Percentiles rank a stretch among this genome's conserved stretches.
These are phyloP conservation scores for Hymenoscyphus albidus DNA, from an alignment of 2,329 filamentous ascomycete genomes.

Conservation along the genomic window DNA sequence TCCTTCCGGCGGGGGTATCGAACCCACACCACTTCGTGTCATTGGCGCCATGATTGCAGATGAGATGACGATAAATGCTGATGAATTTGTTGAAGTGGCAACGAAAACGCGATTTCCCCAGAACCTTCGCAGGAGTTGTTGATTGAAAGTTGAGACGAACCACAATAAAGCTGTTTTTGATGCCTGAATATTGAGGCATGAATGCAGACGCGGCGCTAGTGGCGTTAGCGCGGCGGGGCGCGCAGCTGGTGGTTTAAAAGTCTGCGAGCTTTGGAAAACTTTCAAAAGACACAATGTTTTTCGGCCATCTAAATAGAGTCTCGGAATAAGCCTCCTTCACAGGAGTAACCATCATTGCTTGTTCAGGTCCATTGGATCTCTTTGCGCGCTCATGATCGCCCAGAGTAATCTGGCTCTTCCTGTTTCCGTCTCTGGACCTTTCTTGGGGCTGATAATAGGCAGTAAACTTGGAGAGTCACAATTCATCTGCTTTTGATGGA, in stretches of 20 bases:
- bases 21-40: constrained; percentile 25
- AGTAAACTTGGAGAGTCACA: constrained; percentile 49
- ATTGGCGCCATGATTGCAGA: constrained; percentile 32
- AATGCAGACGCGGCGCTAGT: not conserved
- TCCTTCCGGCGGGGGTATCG: constrained; percentile 16
- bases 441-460: constrained; percentile 48
- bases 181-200: not conserved
- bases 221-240: constrained; percentile 9
- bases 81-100: not conserved
- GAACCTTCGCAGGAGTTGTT: not conserved
- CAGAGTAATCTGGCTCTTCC: constrained; percentile 74
- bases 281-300: constrained; percentile 2
- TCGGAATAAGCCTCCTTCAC: constrained; percentile 70
- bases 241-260: not conserved
- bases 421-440: constrained; percentile 64
- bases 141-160: not conserved
- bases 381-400: constrained; percentile 96
- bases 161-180: not conserved
- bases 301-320: constrained; percentile 98
- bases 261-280: not conserved
- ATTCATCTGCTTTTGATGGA: not conserved
- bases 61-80: not conserved
- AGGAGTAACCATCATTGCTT: constrained; percentile 68
- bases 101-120: not conserved
- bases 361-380: constrained; percentile 82